These are phyloP conservation scores for Syzygium aqueum DNA, from an alignment of 345 rosid species.

Conservation along the genomic window DNA sequence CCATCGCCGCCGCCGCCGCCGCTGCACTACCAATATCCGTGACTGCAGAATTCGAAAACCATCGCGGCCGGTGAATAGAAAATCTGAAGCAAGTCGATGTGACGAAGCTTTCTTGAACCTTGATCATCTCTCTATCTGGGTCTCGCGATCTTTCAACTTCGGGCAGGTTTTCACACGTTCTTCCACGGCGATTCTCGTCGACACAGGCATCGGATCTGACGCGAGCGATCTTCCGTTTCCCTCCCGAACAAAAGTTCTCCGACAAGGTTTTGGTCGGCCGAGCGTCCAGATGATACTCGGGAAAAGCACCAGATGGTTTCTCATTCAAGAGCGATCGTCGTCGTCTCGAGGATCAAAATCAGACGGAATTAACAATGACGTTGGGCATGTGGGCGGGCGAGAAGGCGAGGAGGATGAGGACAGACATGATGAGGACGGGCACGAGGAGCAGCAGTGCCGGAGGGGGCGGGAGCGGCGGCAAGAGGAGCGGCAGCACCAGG, in stretches of 20 bases:
- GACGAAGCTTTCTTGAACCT: not conserved
- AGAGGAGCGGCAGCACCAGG: constrained; percentile 7
- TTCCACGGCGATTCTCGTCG: not conserved
- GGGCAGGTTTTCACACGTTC: not conserved
- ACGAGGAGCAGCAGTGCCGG: constrained; percentile 9
- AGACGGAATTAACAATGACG: not conserved
- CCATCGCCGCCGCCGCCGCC: not conserved
- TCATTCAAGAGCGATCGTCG: not conserved
- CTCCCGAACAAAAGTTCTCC: not conserved
- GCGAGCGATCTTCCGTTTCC: not conserved
- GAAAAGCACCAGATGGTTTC: not conserved
- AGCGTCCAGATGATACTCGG: not conserved
- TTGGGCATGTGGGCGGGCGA: not conserved
- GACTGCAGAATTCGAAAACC: not conserved
- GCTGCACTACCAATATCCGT: not conserved
- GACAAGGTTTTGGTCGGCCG: not conserved
- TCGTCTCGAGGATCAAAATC: not conserved
- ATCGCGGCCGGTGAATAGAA: not conserved
- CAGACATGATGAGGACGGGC: constrained; percentile 7
- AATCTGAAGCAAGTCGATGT: not conserved
- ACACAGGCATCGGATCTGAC: not conserved
- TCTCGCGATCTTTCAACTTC: not conserved
- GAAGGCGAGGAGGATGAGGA: constrained; percentile 7
- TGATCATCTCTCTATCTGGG: not conserved
- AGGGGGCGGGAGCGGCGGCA: constrained; percentile 14